These are phyloP conservation scores for Sugiyamaella floridensis DNA, from an alignment of 805 yeast genomes.

Conservation along the genomic window DNA sequence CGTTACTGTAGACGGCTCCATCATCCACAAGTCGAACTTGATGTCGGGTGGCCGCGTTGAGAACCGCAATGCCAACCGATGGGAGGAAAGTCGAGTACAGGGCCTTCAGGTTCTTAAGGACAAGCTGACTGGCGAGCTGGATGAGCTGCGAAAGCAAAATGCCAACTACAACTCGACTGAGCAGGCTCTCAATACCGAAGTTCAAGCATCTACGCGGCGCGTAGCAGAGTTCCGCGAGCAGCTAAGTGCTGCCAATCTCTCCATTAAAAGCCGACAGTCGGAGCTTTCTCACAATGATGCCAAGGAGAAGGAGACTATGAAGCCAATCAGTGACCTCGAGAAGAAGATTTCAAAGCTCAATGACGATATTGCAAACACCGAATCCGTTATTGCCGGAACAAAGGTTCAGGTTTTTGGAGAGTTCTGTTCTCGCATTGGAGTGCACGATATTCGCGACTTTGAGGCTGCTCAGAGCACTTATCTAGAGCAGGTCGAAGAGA, in stretches of 20 bases:
- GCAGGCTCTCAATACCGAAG: constrained; percentile 50
- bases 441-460: constrained; percentile 55
- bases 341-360: constrained; percentile 34
- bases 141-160: constrained; percentile 38
- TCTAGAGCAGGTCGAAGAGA: constrained; percentile 17
- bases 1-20: constrained; percentile 77
- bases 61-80: constrained; percentile 41
- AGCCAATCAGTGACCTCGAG: constrained; percentile 34
- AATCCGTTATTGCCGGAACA: constrained; percentile 12
- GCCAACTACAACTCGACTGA: constrained; percentile 46
- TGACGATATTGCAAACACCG: constrained; percentile 1
- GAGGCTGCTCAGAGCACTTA: constrained; percentile 56
- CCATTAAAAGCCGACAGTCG: constrained; percentile 26
- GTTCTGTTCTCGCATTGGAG: constrained; percentile 51
- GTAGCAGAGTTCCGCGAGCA: constrained; percentile 28
- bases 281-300: constrained; percentile 20
- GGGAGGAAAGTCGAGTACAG: constrained; percentile 57
- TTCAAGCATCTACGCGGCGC: constrained; percentile 39
- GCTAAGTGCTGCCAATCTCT: constrained; percentile 24
- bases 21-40: constrained; percentile 77
- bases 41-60: constrained; percentile 83
- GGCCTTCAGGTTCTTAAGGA: constrained; percentile 47
- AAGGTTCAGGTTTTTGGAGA: constrained; percentile 31
- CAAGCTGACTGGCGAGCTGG: constrained; percentile 44
- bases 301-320: constrained; percentile 4